Evolutionary conservation across 768 basidiomycete genomes (phyloP), one percentile per base, ranked within the genome.

Genomic region (Pulveroboletus sp.): DNA sequence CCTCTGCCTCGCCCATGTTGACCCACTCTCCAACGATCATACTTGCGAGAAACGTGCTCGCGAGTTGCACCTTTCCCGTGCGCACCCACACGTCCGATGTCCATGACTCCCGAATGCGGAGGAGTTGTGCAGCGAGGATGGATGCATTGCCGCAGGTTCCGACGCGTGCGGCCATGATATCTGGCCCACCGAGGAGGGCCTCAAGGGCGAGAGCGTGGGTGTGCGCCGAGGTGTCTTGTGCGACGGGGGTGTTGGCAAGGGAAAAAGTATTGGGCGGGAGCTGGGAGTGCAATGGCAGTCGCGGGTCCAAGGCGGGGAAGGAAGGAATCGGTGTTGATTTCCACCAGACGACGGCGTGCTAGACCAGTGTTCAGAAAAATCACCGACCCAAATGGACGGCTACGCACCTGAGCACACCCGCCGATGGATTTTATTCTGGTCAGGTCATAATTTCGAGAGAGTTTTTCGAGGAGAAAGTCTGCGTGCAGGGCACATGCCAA

Each of bases 341-440:
- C 87, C 89, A 91, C 87, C 88, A 91, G 34, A 92, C 89, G 17
- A 90, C 73, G 4, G 87, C 86, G 62, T 85, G 82, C 82, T 73
- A 50, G 43, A 32, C 36, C 13, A 34, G 40, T 21, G 40, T 49
- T 49, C 42, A 34, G 49, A n/a, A n/a, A n/a, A n/a, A n/a, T n/a
- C n/a, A n/a, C n/a, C n/a, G n/a, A n/a, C n/a, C n/a, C n/a, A n/a
- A 4, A 17, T 16, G 4, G 39, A 44, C 21, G 29, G 25, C 23
- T 24, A 69, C 73, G n/a, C 49, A 84, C 86, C 75, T 89, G 89
- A 1, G 90, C 87, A 56, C 84, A 74, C 31, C 90, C 90, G 9
- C 87, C 85, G 52, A 92, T 82, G 0, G 82, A 78, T 64, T 81
- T 84, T 57, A 92, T 83, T 61, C 82, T 77, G 21, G 78, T 69